Conservation (phyloP, 495 filamentous ascomycete genomes). For the Entonaema liquescens region DNA sequence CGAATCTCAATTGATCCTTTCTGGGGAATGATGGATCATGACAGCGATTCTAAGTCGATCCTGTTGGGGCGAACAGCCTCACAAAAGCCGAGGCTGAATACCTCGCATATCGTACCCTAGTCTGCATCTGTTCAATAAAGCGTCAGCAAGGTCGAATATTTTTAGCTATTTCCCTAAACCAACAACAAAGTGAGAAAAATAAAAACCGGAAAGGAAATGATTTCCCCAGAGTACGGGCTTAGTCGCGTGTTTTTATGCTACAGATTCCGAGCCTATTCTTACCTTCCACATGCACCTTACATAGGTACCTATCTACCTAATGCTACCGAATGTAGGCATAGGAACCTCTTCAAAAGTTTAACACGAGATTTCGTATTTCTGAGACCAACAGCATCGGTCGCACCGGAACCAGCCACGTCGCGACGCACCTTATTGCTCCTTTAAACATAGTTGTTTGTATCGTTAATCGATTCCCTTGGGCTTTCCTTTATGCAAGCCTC, state of each 20-base stretch:
- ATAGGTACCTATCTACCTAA: background rate
- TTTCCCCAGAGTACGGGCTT: background rate
- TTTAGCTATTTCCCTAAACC: background rate
- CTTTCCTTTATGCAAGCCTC: background rate
- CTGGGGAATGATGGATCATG: background rate
- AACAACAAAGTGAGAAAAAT: background rate
- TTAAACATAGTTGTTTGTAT: background rate
- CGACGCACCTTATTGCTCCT: background rate
- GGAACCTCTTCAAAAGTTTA: background rate
- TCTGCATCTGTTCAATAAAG: background rate
- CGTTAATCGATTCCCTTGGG: background rate
- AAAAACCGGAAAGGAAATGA: background rate
- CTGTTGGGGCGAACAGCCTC: background rate
- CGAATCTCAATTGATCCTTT: background rate
- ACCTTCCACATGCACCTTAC: background rate
- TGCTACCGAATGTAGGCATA: background rate
- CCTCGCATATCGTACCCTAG: background rate
- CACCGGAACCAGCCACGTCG: background rate
- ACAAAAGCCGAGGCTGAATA: background rate
- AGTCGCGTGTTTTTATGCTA: background rate
- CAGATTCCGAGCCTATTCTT: background rate
- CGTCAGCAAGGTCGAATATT: background rate
- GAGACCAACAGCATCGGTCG: background rate
- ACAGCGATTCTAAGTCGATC: background rate
- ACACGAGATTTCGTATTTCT: background rate